Conservation (phyloP, 441 rosid species). For the Populus hybrid region DNA sequence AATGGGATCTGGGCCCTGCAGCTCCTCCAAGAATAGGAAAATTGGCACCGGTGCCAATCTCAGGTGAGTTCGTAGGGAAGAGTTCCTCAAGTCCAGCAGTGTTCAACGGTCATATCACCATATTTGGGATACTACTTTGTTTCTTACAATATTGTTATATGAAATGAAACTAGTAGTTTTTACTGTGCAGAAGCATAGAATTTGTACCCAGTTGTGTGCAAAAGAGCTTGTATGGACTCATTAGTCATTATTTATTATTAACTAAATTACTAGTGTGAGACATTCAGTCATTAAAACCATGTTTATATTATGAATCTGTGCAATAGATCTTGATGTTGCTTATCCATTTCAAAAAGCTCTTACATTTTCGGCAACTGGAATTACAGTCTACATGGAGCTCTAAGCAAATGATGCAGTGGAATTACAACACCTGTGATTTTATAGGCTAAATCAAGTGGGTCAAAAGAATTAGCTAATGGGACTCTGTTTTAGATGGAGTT, state of each 20-base stretch:
- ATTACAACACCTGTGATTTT: background rate
- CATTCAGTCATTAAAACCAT: background rate
- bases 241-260: background rate
- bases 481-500: background rate
- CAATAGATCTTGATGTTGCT: background rate
- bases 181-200: background rate
- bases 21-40: conserved; percentile 41
- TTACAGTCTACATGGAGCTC: background rate
- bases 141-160: conserved; percentile 10
- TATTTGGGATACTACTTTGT: conserved; percentile 23
- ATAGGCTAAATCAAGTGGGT: background rate
- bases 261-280: background rate
- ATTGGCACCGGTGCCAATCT: conserved; percentile 36
- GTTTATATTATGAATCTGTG: background rate
- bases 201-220: background rate
- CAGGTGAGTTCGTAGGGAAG: conserved; percentile 49
- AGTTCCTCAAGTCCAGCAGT: conserved; percentile 29
- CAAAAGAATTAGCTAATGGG: background rate
- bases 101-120: conserved; percentile 18
- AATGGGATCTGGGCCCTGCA: conserved; percentile 31
- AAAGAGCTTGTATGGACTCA: background rate
- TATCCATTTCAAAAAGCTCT: background rate
- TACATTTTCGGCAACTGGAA: background rate
- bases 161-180: background rate
- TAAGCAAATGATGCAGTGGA: background rate